Conservation (phyloP, 129 eudicot genomes). For the Glebionis coronaria region DNA sequence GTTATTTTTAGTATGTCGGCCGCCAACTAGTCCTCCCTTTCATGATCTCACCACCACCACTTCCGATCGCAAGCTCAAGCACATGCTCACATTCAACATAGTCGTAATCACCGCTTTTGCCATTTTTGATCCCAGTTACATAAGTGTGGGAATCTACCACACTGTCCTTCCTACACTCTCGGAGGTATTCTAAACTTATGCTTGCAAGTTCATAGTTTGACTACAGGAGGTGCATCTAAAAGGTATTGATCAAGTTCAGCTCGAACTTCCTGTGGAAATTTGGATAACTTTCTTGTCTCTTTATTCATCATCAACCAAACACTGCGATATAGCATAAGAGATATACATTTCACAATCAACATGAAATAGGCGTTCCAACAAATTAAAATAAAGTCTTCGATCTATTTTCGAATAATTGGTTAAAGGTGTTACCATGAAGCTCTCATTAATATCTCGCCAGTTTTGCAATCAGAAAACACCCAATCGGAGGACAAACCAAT, state of each 20-base stretch:
- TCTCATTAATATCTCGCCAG: slow-evolving; percentile 58
- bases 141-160: slow-evolving; percentile 71
- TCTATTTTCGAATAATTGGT: too few relatives aligned
- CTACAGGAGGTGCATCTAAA: slow-evolving; percentile 53
- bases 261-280: slow-evolving; percentile 73
- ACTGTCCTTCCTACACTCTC: too few relatives aligned
- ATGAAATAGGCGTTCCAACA: neutral
- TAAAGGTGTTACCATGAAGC: slow-evolving; percentile 59
- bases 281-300: slow-evolving; percentile 64
- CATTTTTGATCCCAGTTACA: slow-evolving; percentile 32
- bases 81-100: slow-evolving; percentile 87
- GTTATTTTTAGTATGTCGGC: slow-evolving; percentile 40
- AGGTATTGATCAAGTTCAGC: slow-evolving; percentile 46
- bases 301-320: slow-evolving; percentile 75
- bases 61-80: slow-evolving; percentile 69
- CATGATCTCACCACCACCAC: slow-evolving; percentile 47
- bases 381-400: too few relatives aligned
- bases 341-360: neutral
- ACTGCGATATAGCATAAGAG: slow-evolving; percentile 29
- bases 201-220: too few relatives aligned
- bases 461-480: slow-evolving; percentile 58
- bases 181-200: too few relatives aligned
- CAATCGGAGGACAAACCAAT: slow-evolving; percentile 76
- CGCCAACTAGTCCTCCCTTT: slow-evolving; percentile 83
- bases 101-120: too few relatives aligned